Base-by-base conservation (phyloP, 2,329 filamentous ascomycete genomes). In the Lanzia echinophila region DNA sequence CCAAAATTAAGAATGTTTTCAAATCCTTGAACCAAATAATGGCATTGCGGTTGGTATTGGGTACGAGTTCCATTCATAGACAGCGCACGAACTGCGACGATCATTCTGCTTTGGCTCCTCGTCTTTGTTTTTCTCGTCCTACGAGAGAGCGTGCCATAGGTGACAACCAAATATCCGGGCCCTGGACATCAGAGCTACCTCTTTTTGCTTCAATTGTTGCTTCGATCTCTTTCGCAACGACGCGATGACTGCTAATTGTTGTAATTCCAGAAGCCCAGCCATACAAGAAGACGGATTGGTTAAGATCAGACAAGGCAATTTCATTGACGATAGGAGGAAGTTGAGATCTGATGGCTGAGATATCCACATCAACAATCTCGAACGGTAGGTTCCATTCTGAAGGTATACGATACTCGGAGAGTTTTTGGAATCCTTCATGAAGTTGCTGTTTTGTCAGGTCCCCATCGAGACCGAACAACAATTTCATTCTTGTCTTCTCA, bases 161-260 rank as follows among this genome's bases (percentile, higher is more conserved):
- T 63, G 82, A 83, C 2, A 86, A 70, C 80, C 83, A 86, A 19
- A 87, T 76, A 57, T 75, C 72, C 1, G 84, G 84, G 15, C 83
- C 84, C n/a, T 43, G 36, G 22, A 69, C 64, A 47, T 83, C 74
- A 33, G 72, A 68, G 36, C 65, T 59, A 1, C 71, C 66, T 47
- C 74, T 69, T 56, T 77, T 71, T 56, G 75, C 72, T 57, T 85
- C 81, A 46, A 87, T 72, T 2, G 75, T 71, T 22, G 65, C 67
- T 59, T 87, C 80, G 44, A 88, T 79, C 58, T 81, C 76, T 62
- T 79, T 84, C 19, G 80, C 79, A 32, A 84, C 79, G 1, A 76
- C 77, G 15, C 82, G 75, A 65, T 88, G 88, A 56, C 80, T 83
- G 38, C 82, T 86, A 50, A 88, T 71, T 1, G 84, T 88, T 3